Percentiles rank a stretch among this genome's conserved stretches.
These are phyloP conservation scores for Quercus dentata DNA, from an alignment of 306 rosid species.

Conservation along the genomic window DNA sequence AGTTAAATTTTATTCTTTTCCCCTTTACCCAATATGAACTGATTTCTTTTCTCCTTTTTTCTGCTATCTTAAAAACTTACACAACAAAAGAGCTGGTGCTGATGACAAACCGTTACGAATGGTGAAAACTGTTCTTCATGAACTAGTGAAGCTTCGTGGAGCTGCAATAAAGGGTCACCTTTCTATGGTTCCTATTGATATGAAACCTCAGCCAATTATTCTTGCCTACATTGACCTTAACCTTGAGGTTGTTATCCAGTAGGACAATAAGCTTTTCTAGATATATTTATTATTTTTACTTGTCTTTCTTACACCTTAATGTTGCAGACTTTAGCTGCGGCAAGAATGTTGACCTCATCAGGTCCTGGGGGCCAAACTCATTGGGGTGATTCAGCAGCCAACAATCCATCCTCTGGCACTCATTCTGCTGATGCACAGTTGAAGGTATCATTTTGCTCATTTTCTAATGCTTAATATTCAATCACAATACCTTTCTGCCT, in stretches of 20 bases:
- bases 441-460: slow-evolving; percentile 49
- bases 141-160: slow-evolving; percentile 99
- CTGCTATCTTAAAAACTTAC: not conserved
- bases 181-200: slow-evolving; percentile 98
- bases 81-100: slow-evolving; percentile 81
- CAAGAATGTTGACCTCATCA: slow-evolving; percentile 97
- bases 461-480: not conserved
- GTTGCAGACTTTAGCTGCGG: slow-evolving; percentile 91
- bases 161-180: slow-evolving; percentile 98
- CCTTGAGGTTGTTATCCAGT: slow-evolving; percentile 68
- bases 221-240: slow-evolving; percentile 98
- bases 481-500: too few species aligned
- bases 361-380: slow-evolving; percentile 96
- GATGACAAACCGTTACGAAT: slow-evolving; percentile 97
- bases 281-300: not conserved
- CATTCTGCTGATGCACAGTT: slow-evolving; percentile 92
- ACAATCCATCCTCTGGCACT: slow-evolving; percentile 83
- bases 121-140: slow-evolving; percentile 98
- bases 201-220: slow-evolving; percentile 96
- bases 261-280: not conserved
- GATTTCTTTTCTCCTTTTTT: slow-evolving; percentile 19
- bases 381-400: slow-evolving; percentile 89
- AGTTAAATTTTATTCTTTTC: not conserved
- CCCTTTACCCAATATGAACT: slow-evolving; percentile 1
- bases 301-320: not conserved